Conservation (phyloP, 768 basidiomycete species). For the Pleurotus sapidus region DNA sequence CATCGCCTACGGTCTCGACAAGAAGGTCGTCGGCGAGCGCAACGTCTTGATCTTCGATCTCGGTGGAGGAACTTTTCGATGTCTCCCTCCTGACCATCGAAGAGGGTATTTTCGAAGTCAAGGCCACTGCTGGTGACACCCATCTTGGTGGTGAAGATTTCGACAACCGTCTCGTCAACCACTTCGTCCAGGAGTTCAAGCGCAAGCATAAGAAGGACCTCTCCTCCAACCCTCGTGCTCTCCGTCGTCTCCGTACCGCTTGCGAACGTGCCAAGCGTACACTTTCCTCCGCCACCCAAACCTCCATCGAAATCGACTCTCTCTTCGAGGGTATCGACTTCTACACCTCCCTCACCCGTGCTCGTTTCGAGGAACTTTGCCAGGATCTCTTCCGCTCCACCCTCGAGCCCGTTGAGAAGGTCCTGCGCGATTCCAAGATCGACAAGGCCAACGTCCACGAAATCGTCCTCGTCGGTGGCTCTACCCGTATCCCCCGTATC, state of each 20-base stretch:
- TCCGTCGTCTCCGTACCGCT: constrained; percentile 95
- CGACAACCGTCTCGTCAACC: constrained; percentile 95
- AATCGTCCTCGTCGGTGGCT: constrained; percentile 97
- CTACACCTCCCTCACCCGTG: constrained; percentile 97
- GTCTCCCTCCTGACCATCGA: constrained; percentile 97
- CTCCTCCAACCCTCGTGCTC: constrained; percentile 88
- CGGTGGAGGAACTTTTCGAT: constrained; percentile 99
- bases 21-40: constrained; percentile 91
- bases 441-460: constrained; percentile 96
- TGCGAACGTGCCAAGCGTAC: constrained; percentile 99
- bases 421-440: constrained; percentile 96
- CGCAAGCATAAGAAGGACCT: constrained; percentile 97
- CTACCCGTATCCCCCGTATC: constrained; percentile 99
- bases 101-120: constrained; percentile 98
- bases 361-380: constrained; percentile 95
- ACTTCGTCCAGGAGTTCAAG: constrained; percentile 97
- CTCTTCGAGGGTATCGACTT: constrained; percentile 98
- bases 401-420: constrained; percentile 95
- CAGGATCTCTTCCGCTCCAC: constrained; percentile 93
- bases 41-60: constrained; percentile 99
- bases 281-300: constrained; percentile 94
- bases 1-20: constrained; percentile 97
- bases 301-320: constrained; percentile 97
- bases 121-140: constrained; percentile 99
- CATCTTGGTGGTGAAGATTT: constrained; percentile 99